phyloP scores from a whole-genome alignment of 2,329 filamentous ascomycete species.

The Blastomyces parvus region DNA sequence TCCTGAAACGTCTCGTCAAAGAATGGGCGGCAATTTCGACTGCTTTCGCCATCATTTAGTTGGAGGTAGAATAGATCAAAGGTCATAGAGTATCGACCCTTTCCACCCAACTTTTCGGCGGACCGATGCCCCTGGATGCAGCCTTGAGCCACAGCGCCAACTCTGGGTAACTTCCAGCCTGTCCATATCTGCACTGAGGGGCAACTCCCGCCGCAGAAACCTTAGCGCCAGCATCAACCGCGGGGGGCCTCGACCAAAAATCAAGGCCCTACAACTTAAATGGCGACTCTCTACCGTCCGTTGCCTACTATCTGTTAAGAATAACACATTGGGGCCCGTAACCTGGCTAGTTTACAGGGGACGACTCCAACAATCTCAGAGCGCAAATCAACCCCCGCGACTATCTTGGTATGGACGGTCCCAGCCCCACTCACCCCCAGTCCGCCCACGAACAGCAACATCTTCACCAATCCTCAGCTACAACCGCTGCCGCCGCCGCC shows the following conservation, averaged over 20 bases:
- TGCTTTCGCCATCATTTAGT: background rate
- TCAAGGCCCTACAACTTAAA: background rate
- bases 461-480: background rate
- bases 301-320: background rate
- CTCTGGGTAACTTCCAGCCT: background rate
- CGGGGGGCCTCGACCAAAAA: background rate
- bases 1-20: background rate
- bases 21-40: background rate
- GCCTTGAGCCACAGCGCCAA: background rate
- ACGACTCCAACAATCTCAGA: background rate
- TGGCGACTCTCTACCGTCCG: background rate
- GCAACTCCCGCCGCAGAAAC: background rate
- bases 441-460: background rate
- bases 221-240: background rate
- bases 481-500: background rate
- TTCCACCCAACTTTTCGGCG: background rate
- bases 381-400: background rate
- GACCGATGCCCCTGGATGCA: background rate
- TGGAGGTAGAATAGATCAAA: background rate
- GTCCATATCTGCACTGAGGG: background rate
- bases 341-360: background rate
- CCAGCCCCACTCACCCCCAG: constrained; percentile 1
- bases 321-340: background rate
- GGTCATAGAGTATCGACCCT: background rate
- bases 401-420: constrained; percentile 1